Evolutionary conservation across 768 basidiomycete genomes (phyloP).

Genomic region (Lactarius hatsudake): DNA sequence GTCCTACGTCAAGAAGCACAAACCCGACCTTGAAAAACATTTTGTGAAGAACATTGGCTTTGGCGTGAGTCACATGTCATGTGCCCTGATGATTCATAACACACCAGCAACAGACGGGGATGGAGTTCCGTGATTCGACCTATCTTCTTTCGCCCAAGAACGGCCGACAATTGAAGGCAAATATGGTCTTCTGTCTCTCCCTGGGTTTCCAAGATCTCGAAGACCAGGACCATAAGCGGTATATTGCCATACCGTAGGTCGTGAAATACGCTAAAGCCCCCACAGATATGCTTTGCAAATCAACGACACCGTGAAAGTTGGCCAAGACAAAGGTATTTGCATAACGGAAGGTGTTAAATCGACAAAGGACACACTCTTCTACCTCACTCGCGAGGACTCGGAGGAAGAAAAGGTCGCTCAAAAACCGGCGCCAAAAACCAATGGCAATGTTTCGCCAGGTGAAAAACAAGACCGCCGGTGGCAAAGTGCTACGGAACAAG

Average conservation of each 20-base stretch:
- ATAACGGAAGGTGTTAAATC: slow-evolving; percentile 85
- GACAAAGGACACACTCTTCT: slow-evolving; percentile 86
- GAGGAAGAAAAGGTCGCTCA: slow-evolving; percentile 53
- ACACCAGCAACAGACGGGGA: slow-evolving; percentile 64
- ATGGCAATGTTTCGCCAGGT: slow-evolving; percentile 60
- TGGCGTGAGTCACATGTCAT: slow-evolving; percentile 51
- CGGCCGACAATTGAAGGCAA: slow-evolving; percentile 58
- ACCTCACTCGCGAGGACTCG: slow-evolving; percentile 62
- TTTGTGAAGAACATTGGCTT: slow-evolving; percentile 91
- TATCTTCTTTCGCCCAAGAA: slow-evolving; percentile 86
- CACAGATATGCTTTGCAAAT: slow-evolving; percentile 83
- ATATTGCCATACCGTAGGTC: slow-evolving; percentile 25
- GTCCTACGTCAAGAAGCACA: slow-evolving; percentile 68
- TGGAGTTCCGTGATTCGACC: slow-evolving; percentile 89
- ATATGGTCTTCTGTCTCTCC: slow-evolving; percentile 83
- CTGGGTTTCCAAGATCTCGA: slow-evolving; percentile 83
- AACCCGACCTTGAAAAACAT: slow-evolving; percentile 75
- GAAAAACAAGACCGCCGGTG: slow-evolving; percentile 74
- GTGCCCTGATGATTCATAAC: neutral
- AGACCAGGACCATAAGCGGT: slow-evolving; percentile 79
- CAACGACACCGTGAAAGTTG: slow-evolving; percentile 84
- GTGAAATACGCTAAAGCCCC: neutral
- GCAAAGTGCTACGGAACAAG: slow-evolving; percentile 87
- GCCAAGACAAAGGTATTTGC: slow-evolving; percentile 57
- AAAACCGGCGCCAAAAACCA: slow-evolving; percentile 55